Base-by-base conservation (phyloP, 805 yeast genomes). In the Lipomyces yamadae region DNA sequence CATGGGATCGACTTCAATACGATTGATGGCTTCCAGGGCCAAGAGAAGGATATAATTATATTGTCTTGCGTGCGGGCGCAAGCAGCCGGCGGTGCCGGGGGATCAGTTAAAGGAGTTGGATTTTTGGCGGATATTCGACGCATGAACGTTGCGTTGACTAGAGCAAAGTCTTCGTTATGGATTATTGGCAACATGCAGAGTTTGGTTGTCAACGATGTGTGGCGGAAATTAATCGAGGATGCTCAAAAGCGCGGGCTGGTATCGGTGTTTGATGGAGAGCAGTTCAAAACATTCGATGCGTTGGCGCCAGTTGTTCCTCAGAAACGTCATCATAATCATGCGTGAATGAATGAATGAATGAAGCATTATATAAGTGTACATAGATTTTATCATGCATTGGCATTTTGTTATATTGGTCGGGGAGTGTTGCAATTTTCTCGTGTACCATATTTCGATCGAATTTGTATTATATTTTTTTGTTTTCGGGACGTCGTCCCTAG, bases 41-140 rank as follows among this genome's bases (percentile, higher is more conserved):
- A 95, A 78, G 99, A 95, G 76, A 95, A 94, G 77, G 98, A 94
- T 70, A 86, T 95, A 58, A 91, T 95, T 69, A 85, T 95, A 59
- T 88, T 95, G 82, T 92, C 98, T 0, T 94, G 98, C 85, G 99
- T 95, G 3, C 85, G 99, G 73, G 97, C 98, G 0, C 89, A 87
- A 58, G 54, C 62, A 71, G 74, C 39, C 6, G 48, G 48, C 7
- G 55, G 54, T 13, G 60, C 45, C 15, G 67, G 70, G 32, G 83
- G 87, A 58, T 91, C 94, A 66, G 99, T 98, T 18, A 94, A 98
- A 0, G 90, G 99, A 80, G 98, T 98, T 0, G 99, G 99, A n/a
- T 95, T 95, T 78, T 83, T 95, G 76, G 88, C 89, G 57, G 99
- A 95, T 78, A 84, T 88, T 50, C 84, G 99, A 70, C 90, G 99